These are phyloP conservation scores for Colletotrichum sp. DNA, from an alignment of 2,329 filamentous ascomycete genomes.

Conservation along the genomic window DNA sequence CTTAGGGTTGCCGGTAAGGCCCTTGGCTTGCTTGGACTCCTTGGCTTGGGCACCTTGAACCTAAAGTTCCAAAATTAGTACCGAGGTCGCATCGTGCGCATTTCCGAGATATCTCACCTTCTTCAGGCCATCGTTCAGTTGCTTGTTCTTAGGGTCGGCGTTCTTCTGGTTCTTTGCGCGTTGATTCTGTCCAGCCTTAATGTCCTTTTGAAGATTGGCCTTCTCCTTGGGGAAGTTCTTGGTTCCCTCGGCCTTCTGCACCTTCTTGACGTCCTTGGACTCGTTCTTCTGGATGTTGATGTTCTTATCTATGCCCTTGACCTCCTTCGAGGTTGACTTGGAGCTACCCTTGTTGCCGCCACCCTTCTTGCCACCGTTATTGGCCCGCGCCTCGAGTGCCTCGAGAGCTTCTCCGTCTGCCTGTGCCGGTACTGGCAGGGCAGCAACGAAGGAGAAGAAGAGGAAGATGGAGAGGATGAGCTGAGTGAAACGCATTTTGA, in stretches of 20 bases:
- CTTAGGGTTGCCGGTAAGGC: not conserved
- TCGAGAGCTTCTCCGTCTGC: not conserved
- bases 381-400: not conserved
- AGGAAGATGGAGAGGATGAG: constrained; percentile 1
- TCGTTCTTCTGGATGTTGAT: constrained; percentile 5
- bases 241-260: not conserved
- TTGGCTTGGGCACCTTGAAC: not conserved
- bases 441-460: not conserved
- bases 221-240: not conserved
- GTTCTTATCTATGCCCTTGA: constrained; percentile 5
- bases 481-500: constrained; percentile 1
- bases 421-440: constrained; percentile 1
- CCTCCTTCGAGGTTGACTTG: not conserved
- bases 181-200: not conserved
- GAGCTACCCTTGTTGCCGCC: not conserved
- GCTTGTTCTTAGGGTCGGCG: not conserved
- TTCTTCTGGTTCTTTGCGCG: not conserved
- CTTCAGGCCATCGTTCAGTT: not conserved
- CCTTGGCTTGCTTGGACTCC: not conserved
- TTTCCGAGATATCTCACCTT: not conserved
- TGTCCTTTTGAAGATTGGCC: not conserved
- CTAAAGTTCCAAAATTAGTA: not conserved
- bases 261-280: not conserved
- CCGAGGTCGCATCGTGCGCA: accelerated
- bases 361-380: not conserved